Evolutionary conservation across 2,329 filamentous ascomycete genomes (phyloP), one percentile per base, ranked within the genome.

Genomic region (Blastomyces percursus): DNA sequence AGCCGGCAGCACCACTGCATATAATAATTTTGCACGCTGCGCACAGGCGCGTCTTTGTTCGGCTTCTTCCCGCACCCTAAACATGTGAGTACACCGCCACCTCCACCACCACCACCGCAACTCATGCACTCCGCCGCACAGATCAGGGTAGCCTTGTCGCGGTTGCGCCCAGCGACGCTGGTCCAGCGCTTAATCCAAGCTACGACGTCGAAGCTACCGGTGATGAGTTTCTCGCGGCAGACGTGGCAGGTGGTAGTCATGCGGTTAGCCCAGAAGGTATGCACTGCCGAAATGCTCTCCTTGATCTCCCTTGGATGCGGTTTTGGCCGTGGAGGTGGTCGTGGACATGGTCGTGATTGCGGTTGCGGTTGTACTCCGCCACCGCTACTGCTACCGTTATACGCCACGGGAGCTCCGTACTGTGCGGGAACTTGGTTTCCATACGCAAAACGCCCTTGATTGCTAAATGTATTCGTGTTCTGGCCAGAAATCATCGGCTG

Each of bases 1-100:
- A 64, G 58, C 30, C 67, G 66, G 63, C 75, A 77, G 65, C 75
- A 76, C 74, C 73, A 76, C 12, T 62, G 56, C 19, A 66, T 12
- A 58, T 64, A 56, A 55, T 54, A 60, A 3, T 59, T 60, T n/a
- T 61, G 27, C 6, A 64, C 46, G 50, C 63, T 54, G 6, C 40
- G 60, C 21, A 42, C 51, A 21, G 48, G 50, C 2, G 32, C 63
- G 8, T 24, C 40, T 40, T 63, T 58, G 16, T 56, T 32, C 30
- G 59, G 48, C 51, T 61, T 40, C 12, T 51, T 46, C 12, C 65
- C 65, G 50, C 65, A 66, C 6, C 62, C 65, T 24, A 67, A 62
- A 24, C 65, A 67, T 1, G 64, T 67, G 19, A 62, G 54, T 8
- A 21, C 44, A 35, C 27, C 27, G 4, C 4, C n/a, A 32, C 64